Evolutionary conservation across 2,329 filamentous ascomycete genomes (phyloP), one percentile per base, ranked within the genome.

Genomic region (Alternaria angustiovoidea): DNA sequence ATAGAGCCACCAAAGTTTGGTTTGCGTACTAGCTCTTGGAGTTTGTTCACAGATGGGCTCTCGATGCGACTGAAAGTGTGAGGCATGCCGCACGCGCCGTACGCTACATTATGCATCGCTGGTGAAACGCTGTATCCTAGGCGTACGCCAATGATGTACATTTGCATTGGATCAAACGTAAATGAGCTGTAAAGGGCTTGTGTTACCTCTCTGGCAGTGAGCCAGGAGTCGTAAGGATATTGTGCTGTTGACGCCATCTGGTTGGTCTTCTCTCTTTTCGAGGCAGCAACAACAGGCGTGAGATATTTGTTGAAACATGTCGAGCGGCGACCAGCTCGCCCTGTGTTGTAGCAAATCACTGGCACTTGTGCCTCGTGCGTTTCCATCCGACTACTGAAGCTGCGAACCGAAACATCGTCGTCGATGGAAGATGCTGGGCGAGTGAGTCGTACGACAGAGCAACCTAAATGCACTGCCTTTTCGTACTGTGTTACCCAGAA

Each of bases 81-180:
- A 0, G 87, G 88, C 73, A 93, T 87, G 0, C 90, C 91, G 65
- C 87, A 87, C 24, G 84, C 85, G 53, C 83, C 81, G 59, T 91
- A 87, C 0, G 90, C 91, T 6, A 88, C 84, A 55, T 88, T 91
- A 74, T 94, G 91, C 90, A 93, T 93, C 7, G 89, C 88, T 1
- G 91, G 91, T 0, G 91, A 93, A 57, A 93, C 76, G 72, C 89
- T 92, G 79, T 91, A 91, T 51, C 84, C 86, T 9, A 91, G 87
- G 56, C 89, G 89, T 55, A 86, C 88, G n/a, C 91, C 91, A 51
- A 93, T 86, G 34, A 93, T 89, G 66, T 90, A 91, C 55, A 91
- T 87, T 51, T 89, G 87, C 82, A 93, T 87, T 0, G 88, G 84
- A 41, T 92, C 88, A 52, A 88, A 86, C 1, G 89, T 82, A 59